These are phyloP conservation scores for Artemisia argyi DNA, from an alignment of 129 eudicot genomes.

Conservation along the genomic window DNA sequence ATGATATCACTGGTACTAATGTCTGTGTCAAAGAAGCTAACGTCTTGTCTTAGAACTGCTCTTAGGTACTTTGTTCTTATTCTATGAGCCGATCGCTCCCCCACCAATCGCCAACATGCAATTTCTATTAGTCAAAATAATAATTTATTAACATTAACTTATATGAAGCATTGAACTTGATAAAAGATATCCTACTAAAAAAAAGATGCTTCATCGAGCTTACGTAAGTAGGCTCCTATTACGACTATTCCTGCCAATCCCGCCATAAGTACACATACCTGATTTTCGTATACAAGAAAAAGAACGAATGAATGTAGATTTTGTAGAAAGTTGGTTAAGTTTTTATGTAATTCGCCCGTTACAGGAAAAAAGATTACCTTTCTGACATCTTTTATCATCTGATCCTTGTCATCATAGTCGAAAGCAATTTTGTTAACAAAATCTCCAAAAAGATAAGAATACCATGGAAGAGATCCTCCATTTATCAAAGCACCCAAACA, in stretches of 20 bases:
- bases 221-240: slow-evolving; percentile 82
- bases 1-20: slow-evolving; percentile 73
- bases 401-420: slow-evolving; percentile 38
- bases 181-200: background rate
- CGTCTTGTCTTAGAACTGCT: slow-evolving; percentile 75
- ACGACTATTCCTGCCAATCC: slow-evolving; percentile 64
- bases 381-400: slow-evolving; percentile 61
- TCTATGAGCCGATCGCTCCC: slow-evolving; percentile 82
- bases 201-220: slow-evolving; percentile 2
- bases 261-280: slow-evolving; percentile 72
- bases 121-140: slow-evolving; percentile 50
- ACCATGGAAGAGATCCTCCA: slow-evolving; percentile 90
- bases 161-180: background rate
- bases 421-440: slow-evolving; percentile 67
- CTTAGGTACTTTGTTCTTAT: slow-evolving; percentile 74
- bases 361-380: slow-evolving; percentile 35
- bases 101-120: slow-evolving; percentile 81
- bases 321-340: background rate
- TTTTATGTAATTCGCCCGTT: background rate
- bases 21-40: slow-evolving; percentile 69
- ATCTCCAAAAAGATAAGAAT: slow-evolving; percentile 66
- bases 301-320: background rate
- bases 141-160: background rate
- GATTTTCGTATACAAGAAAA: slow-evolving; percentile 17
- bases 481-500: slow-evolving; percentile 78